Base-by-base conservation (phyloP, 1,139 yeast genomes). In the Pneumocystis wakefieldiae region DNA sequence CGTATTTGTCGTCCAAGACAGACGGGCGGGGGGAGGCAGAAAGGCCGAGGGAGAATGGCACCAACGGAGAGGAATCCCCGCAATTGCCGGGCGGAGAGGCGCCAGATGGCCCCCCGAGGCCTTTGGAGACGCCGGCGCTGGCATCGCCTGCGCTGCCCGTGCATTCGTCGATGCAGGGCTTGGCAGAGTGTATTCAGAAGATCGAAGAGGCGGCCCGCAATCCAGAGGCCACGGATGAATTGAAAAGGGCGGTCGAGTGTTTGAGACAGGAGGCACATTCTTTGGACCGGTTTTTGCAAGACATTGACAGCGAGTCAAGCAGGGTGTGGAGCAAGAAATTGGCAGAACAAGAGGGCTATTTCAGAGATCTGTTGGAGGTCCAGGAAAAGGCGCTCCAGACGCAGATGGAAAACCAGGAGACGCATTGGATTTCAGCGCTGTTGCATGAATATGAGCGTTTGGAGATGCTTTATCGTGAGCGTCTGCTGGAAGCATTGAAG, bases 401-500 rank as follows among this genome's bases (percentile, higher is more conserved):
- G 62, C 75, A 76, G 48, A 75, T 82, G 63, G 78, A 78, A 57
- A 76, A 75, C 35, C 81, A 80, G 59, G 81, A 80, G 68, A 77
- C 80, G 38, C 82, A 83, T 67, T 80, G 85, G 71, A 77, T 80
- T 65, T 74, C 81, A 17, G 78, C 83, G 63, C 85, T 83, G 70
- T 81, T 85, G 66, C 76, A 78, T 19, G 88, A 86, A 71, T 85
- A 86, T 70, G 73, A 77, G 63, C 81, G 81, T 67, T 79, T 91
- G 68, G 86, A 87, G 67, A 74, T 79, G 63, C 83, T 83, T 68
- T 86, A 86, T 73, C 78, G 82, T 67, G 76, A 77, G 61, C 81
- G 85, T 67, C 77, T 92, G 69, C 74, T 75, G 32, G 77, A 78
- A 41, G 97, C 91, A 74, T 78, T 91, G 64, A 81, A 82, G 67